Conservation (phyloP, 2,329 filamentous ascomycete genomes). For the Amesomyces nigricolor region DNA sequence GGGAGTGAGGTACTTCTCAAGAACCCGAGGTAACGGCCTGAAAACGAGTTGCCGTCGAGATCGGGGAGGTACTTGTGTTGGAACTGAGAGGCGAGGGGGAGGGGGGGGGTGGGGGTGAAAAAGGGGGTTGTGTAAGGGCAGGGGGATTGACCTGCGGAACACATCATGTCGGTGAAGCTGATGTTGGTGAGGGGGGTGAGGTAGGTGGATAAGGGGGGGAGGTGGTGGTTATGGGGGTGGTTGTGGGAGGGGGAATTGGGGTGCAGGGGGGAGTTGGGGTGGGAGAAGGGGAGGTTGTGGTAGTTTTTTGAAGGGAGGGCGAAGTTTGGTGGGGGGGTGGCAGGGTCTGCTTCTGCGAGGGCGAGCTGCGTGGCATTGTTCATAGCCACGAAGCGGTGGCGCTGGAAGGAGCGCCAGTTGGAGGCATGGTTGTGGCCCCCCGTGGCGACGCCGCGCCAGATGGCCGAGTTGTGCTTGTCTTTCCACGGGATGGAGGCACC, state of each 20-base stretch:
- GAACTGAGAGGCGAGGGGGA: constrained; percentile 47
- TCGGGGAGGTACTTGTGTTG: constrained; percentile 65
- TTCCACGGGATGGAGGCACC: constrained; percentile 51
- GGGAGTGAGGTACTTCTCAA: constrained; percentile 63
- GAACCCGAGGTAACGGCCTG: constrained; percentile 63
- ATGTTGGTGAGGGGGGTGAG: constrained; percentile 45
- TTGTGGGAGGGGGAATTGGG: background rate
- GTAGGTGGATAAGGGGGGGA: constrained; percentile 42
- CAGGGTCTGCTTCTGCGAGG: constrained; percentile 40
- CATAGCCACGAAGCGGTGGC: constrained; percentile 70
- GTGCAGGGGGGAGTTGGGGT: constrained; percentile 17
- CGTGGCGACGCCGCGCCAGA: constrained; percentile 65
- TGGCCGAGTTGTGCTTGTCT: constrained; percentile 48
- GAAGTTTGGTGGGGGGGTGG: constrained; percentile 45
- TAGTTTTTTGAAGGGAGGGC: constrained; percentile 46
- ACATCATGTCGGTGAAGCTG: constrained; percentile 51
- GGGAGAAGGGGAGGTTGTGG: constrained; percentile 37
- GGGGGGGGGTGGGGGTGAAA: constrained; percentile 32
- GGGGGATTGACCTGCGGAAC: constrained; percentile 22
- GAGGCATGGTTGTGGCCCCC: constrained; percentile 53
- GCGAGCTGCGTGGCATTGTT: constrained; percentile 58
- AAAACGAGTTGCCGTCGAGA: constrained; percentile 70
- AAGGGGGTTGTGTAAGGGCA: constrained; percentile 43
- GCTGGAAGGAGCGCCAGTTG: constrained; percentile 69
- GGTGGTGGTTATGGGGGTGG: background rate